These are phyloP conservation scores for Pichia sp. DNA, from an alignment of 1,139 yeast species.

Conservation along the genomic window DNA sequence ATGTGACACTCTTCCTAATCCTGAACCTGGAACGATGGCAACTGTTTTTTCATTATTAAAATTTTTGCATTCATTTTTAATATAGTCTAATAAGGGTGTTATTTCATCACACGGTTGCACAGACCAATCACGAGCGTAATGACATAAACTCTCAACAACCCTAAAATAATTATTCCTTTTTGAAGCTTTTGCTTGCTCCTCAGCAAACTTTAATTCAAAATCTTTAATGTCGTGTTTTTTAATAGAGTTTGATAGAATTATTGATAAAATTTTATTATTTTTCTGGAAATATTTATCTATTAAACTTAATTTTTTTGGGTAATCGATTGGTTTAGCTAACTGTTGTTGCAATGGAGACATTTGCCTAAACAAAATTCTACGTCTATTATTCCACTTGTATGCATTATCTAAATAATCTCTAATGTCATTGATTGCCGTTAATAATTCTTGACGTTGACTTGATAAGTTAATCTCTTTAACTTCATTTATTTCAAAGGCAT, in stretches of 20 bases:
- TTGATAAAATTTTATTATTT: conserved; percentile 43
- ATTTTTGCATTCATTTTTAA: conserved; percentile 9
- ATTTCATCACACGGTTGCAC: conserved; percentile 40
- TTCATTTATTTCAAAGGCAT: conserved; percentile 15
- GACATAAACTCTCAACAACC: conserved; percentile 68
- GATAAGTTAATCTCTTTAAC: conserved; percentile 5
- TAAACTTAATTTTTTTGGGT: conserved; percentile 43
- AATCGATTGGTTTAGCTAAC: conserved; percentile 39
- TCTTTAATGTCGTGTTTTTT: conserved; percentile 38
- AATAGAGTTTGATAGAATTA: conserved; percentile 39
- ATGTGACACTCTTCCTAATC: conserved; percentile 67
- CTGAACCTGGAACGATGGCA: conserved; percentile 73
- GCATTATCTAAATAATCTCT: conserved; percentile 39
- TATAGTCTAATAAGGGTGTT: conserved; percentile 45
- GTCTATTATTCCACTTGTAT: conserved; percentile 39
- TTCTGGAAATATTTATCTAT: conserved; percentile 40
- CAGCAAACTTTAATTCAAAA: conserved; percentile 31
- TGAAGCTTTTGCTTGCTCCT: conserved; percentile 22
- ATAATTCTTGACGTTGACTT: conserved; percentile 32
- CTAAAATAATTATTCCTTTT: conserved; percentile 41
- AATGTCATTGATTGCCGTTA: conserved; percentile 47
- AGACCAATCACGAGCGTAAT: conserved; percentile 72
- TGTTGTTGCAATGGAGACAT: conserved; percentile 53
- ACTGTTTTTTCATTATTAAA: conserved; percentile 37
- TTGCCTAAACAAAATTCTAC: conserved; percentile 39